Evolutionary conservation across 495 filamentous ascomycete genomes (phyloP).

Genomic region (Aspergillus heteromorphus): DNA sequence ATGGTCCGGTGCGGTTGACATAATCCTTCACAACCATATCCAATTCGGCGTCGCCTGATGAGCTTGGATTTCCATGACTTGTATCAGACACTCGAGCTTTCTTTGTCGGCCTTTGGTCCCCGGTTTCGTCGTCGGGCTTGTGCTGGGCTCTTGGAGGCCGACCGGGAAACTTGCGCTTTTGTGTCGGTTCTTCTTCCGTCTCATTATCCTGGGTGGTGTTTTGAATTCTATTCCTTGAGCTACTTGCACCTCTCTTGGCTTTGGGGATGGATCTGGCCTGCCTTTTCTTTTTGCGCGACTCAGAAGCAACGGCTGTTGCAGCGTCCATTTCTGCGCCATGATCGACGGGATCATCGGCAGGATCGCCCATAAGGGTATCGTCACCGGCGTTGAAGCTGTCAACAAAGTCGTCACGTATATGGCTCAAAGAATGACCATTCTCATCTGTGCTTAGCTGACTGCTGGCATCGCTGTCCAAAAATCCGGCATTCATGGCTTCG

Average conservation of each 20-base stretch:
- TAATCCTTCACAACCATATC: slow-evolving; percentile 40
- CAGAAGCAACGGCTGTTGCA: slow-evolving; percentile 10
- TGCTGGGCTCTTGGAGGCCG: slow-evolving; percentile 28
- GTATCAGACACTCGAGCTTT: slow-evolving; percentile 26
- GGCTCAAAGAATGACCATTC: slow-evolving; percentile 26
- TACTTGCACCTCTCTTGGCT: slow-evolving; percentile 9
- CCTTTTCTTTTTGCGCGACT: slow-evolving; percentile 6
- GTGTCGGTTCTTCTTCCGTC: slow-evolving; percentile 10
- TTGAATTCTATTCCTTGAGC: slow-evolving; percentile 11
- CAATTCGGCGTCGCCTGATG: slow-evolving; percentile 28
- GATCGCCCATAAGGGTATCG: slow-evolving; percentile 19
- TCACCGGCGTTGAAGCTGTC: slow-evolving; percentile 25
- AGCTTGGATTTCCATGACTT: slow-evolving; percentile 6
- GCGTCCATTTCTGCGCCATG: slow-evolving; percentile 54
- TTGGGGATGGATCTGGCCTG: slow-evolving; percentile 1
- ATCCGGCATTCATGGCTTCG: slow-evolving; percentile 14
- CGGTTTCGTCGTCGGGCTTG: slow-evolving; percentile 17
- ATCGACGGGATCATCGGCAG: slow-evolving; percentile 47
- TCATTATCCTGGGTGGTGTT: slow-evolving; percentile 10
- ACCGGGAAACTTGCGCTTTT: slow-evolving; percentile 27
- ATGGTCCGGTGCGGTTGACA: slow-evolving; percentile 38
- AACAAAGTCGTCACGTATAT: slow-evolving; percentile 23
- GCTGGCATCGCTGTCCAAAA: slow-evolving; percentile 34
- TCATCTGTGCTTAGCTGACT: slow-evolving; percentile 24
- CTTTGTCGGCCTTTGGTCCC: slow-evolving; percentile 30